phyloP scores from a whole-genome alignment of 106 monocot species.

The Posidonia australis region DNA sequence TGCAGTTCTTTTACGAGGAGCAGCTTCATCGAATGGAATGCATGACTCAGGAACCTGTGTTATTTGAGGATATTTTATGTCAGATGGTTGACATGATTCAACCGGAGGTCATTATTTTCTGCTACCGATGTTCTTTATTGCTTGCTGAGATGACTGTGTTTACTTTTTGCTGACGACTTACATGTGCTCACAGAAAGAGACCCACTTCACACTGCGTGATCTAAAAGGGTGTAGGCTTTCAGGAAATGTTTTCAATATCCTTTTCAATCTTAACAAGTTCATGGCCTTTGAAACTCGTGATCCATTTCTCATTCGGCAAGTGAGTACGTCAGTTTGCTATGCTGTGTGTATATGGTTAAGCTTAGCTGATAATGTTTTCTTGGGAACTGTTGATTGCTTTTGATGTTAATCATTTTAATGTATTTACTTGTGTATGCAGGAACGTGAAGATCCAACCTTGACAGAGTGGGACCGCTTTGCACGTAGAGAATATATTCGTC shows the following conservation, averaged over 20 bases:
- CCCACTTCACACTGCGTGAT: constrained; percentile 56
- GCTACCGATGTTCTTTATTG: too few species aligned
- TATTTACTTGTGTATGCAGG: not conserved
- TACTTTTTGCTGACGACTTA: not conserved
- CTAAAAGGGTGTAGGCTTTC: constrained; percentile 77
- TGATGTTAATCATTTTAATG: not conserved
- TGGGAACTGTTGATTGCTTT: not conserved
- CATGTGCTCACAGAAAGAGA: constrained; percentile 48
- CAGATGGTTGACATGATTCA: constrained; percentile 95
- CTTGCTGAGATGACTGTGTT: not conserved
- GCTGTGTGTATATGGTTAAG: not conserved
- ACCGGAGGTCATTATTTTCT: constrained; percentile 53
- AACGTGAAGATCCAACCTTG: constrained; percentile 39
- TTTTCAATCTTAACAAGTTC: constrained; percentile 97
- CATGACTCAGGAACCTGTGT: constrained; percentile 96
- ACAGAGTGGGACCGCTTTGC: constrained; percentile 90
- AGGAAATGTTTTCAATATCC: constrained; percentile 90
- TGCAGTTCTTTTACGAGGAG: constrained; percentile 96
- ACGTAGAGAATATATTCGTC: constrained; percentile 76
- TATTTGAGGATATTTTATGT: constrained; percentile 90
- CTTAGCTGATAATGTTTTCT: not conserved
- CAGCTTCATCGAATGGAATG: constrained; percentile 98
- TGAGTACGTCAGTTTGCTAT: constrained; percentile 5
- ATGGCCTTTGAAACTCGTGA: constrained; percentile 96
- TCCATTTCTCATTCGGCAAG: constrained; percentile 96